Base-by-base conservation (phyloP, 2,329 filamentous ascomycete species). In the Calonectria ilicicola region DNA sequence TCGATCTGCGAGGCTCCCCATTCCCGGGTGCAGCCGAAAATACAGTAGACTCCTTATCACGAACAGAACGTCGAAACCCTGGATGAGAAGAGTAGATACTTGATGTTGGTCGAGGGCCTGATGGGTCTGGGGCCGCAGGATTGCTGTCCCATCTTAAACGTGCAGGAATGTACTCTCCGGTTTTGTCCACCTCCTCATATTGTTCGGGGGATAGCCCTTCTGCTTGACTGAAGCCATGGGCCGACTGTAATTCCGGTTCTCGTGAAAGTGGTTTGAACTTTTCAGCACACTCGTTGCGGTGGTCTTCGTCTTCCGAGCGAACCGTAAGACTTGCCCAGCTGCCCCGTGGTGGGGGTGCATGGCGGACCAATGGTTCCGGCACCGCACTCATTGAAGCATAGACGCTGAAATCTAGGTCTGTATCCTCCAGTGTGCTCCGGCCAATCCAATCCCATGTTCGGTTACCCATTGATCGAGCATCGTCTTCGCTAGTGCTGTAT, bases 331-430 rank as follows among this genome's bases (percentile, higher is more conserved):
- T 72, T 19, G 9, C 26, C 69, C 69, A 72, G 40, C 69, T 67
- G 40, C 69, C 67, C 15, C 14, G 40, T 17, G 32, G 40, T 10
- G 29, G 35, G 8, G 12, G 17, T 10, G 26, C 40, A 21, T 9
- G 10, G 17, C 29, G 15, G 17, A 47, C 35, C 23, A 62, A 35
- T 35, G 69, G 27, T 14, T 12, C 32, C 29, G 56, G 68, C 19
- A 58, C 26, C 17, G 56, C 38, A 35, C 60, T 75, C 19, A 49
- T 23, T 10, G 69, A 47, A 17, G 42, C 40, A 56, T 70, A 80
- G 47, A 78, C 75, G 29, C 75, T 72, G 12, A 79, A 64, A 9
- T 69, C 73, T n/a, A 75, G 73, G 17, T 78, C 75, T 29, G 75
- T 58, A n/a, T 74, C 65, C 2, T 62, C 19, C 21, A 73, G 72